Evolutionary conservation across 345 rosid genomes (phyloP), one percentile per base, ranked within the genome.

Genomic region (Brassica nigra): DNA sequence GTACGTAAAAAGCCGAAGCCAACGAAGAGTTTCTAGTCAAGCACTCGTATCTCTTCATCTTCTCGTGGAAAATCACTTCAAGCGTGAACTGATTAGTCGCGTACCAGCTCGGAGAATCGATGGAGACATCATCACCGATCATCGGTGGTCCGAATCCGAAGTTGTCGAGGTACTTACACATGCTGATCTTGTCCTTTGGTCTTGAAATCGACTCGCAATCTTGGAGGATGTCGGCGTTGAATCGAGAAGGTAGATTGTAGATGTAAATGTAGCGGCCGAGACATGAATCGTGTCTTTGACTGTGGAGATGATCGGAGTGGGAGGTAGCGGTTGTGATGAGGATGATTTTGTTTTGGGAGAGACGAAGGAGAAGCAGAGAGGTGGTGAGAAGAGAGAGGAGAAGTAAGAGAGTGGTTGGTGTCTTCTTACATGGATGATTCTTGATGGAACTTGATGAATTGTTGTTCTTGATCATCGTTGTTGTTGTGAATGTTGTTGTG

Each of bases 61-160:
- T 78, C 58, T 82, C 81, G 23, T 73, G 87, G n/a, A 90, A 89
- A 5, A 90, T 89, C 1, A 84, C 70, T 80, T 85, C 94, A 9
- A 90, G 74, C 27, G 71, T 14, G 78, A 90, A 90, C 83, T 89
- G 94, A 73, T 87, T 86, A 14, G 92, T 90, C 4, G 78, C 52
- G 42, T 68, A 52, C 81, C 78, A 76, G 76, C 78, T 73, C 62
- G 18, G 61, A 28, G 82, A 58, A 63, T 36, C 70, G 0, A 1
- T 16, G 15, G 44, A 29, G 16, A 29, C 52, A 14, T 14, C 71
- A 2, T 36, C 61, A 5, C 62, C 29, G 6, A 84, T 74, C 34
- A 84, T 74, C 34, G 3, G n/a, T 1, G 91, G 87, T 59, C 95
- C 95, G 28, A 87, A 66, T 1, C 92, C 88, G 0, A 9, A 80